Base-by-base conservation (phyloP, 1,284 basidiomycete species). In the Microbotryomycetes sp. region DNA sequence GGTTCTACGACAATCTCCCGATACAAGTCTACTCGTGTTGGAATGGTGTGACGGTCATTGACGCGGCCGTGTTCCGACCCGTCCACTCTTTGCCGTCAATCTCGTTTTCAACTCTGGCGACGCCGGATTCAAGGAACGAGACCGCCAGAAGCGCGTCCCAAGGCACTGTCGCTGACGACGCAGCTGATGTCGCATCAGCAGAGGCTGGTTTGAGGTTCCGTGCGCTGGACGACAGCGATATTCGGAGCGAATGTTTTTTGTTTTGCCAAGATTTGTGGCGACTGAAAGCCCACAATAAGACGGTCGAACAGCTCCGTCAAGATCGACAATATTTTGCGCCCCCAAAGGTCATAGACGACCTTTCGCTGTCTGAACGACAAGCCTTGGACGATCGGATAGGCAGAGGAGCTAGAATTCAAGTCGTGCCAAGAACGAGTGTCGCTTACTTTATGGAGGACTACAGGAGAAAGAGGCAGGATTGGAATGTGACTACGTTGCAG, bases 11-110 rank as follows among this genome's bases (percentile, higher is more conserved):
- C 67, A 63, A 72, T 41, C 18, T 41, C 9, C 35, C 3, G 75
- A 18, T 75, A 68, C 77, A 78, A 64, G 77, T 78, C 23, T 78
- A 77, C 65, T 72, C 75, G 27, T 77, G 76, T 51, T 79, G 58
- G 54, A 65, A 67, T 51, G 65, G 65, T 23, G 27, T 78, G 46
- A 73, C 74, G 11, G 74, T 77, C 46, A 67, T 79, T 60, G 65
- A 67, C 56, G 73, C 75, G 27, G 56, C 61, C 9, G 73, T 75
- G 4, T 75, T 76, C 68, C 55, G 71, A 27, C 65, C 72, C 9
- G 73, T 62, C 4, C 53, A 67, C 45, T 52, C 50, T n/a, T n/a
- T n/a, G n/a, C n/a, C n/a, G n/a, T n/a, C n/a, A n/a, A n/a, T n/a
- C n/a, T n/a, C n/a, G n/a, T n/a, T n/a, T n/a, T n/a, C n/a, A n/a